Conservation (phyloP, 1,284 basidiomycete species). For the Puccinia novopanici region DNA sequence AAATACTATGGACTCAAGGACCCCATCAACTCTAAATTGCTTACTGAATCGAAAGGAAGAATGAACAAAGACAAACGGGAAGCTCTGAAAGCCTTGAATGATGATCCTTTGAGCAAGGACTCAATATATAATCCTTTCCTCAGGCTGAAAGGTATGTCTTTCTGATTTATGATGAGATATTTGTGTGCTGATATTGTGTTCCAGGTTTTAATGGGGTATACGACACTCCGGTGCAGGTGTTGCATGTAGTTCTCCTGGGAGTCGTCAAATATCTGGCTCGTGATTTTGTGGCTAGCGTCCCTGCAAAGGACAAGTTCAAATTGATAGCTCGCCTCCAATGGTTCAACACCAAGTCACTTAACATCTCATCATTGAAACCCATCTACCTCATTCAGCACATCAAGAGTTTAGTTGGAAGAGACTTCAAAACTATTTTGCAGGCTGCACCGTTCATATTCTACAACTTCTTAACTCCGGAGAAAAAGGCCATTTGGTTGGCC, state of each 20-base stretch:
- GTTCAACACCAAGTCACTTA: background rate
- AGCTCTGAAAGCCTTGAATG: background rate
- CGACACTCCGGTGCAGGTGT: slow-evolving; percentile 58
- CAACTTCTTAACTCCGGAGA: no score
- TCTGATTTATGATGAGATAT: background rate
- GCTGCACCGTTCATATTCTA: slow-evolving; percentile 60
- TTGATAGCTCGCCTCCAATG: background rate
- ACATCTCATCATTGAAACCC: background rate
- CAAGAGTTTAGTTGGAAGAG: slow-evolving; percentile 58
- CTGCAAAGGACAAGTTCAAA: background rate
- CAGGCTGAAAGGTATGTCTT: no score
- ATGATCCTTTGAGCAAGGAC: background rate
- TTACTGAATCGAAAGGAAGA: background rate
- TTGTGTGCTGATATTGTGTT: background rate
- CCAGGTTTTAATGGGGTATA: background rate
- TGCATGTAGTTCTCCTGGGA: no score
- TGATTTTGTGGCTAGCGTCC: background rate
- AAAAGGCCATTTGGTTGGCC: slow-evolving; percentile 58
- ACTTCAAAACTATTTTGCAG: slow-evolving; percentile 60
- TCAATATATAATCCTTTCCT: background rate
- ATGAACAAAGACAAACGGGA: background rate
- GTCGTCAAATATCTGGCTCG: slow-evolving; percentile 61
- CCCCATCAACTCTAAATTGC: no score
- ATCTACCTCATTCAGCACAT: slow-evolving; percentile 58
- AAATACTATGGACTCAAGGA: background rate